phyloP scores from a whole-genome alignment of 2,329 filamentous ascomycete genomes.

The Penicillium sp. region DNA sequence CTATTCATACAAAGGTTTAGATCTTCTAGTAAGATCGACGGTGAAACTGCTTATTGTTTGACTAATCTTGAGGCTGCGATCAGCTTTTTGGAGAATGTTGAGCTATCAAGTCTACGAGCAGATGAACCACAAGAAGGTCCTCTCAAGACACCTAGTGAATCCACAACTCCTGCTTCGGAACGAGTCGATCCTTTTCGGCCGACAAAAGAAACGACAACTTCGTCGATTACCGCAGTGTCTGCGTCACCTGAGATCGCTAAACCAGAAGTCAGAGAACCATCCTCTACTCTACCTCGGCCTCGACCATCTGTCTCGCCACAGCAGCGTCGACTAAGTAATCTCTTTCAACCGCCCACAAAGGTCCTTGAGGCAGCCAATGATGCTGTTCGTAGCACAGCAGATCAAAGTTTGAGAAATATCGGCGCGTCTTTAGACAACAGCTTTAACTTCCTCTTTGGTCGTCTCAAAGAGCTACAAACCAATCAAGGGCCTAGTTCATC shows the following conservation, averaged over 20 bases:
- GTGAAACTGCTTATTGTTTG: slow-evolving; percentile 93
- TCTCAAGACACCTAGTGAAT: slow-evolving; percentile 55
- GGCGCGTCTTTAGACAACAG: slow-evolving; percentile 88
- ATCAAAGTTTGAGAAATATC: slow-evolving; percentile 90
- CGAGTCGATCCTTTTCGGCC: slow-evolving; percentile 30
- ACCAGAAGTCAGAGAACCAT: slow-evolving; percentile 32
- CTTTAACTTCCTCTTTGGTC: slow-evolving; percentile 90
- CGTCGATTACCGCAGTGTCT: slow-evolving; percentile 34
- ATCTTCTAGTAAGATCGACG: slow-evolving; percentile 81
- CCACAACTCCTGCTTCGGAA: slow-evolving; percentile 29
- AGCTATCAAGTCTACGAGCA: slow-evolving; percentile 82
- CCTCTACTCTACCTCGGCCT: slow-evolving; percentile 38
- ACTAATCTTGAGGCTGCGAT: slow-evolving; percentile 96
- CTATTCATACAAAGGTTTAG: slow-evolving; percentile 93
- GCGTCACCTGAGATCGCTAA: slow-evolving; percentile 36
- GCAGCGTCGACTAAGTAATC: slow-evolving; percentile 78
- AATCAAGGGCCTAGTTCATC: slow-evolving; percentile 53
- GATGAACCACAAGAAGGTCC: slow-evolving; percentile 76
- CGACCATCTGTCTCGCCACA: slow-evolving; percentile 51
- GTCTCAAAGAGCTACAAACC: slow-evolving; percentile 70
- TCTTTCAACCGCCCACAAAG: slow-evolving; percentile 82
- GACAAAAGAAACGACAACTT: slow-evolving; percentile 29
- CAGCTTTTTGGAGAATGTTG: slow-evolving; percentile 92
- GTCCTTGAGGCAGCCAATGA: slow-evolving; percentile 83
- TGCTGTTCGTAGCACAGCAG: slow-evolving; percentile 82